Percentiles rank a stretch among this genome's conserved stretches.
Evolutionary conservation across 371 early-diverging fungal genomes (phyloP).

Genomic region (Cokeromyces recurvatus): DNA sequence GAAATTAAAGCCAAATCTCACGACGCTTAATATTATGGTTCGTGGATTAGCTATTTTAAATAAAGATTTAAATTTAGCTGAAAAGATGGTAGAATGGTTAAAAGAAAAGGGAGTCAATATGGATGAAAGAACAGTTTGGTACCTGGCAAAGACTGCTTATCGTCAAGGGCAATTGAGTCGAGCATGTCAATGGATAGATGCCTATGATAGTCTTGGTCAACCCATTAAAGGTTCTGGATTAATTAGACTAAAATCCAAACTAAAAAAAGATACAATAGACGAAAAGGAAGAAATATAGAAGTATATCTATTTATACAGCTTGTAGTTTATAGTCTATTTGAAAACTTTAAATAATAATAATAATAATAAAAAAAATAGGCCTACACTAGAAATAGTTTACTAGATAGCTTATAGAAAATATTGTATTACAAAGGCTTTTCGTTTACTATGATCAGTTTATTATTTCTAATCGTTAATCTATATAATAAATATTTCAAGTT

Average conservation of each 20-base stretch:
- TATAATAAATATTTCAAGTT: too few relatives aligned
- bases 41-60: slow-evolving; percentile 31
- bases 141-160: slow-evolving; percentile 21
- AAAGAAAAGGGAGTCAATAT: slow-evolving; percentile 9
- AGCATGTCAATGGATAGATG: slow-evolving; percentile 24
- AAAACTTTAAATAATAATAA: too few relatives aligned
- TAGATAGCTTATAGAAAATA: too few relatives aligned
- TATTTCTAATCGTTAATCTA: too few relatives aligned
- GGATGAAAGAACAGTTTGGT: slow-evolving; percentile 37
- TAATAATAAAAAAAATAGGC: too few relatives aligned
- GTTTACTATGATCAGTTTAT: too few relatives aligned
- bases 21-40: slow-evolving; percentile 39
- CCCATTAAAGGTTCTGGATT: slow-evolving; percentile 15
- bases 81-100: slow-evolving; percentile 21
- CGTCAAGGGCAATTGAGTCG: slow-evolving; percentile 7
- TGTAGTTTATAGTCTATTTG: too few relatives aligned
- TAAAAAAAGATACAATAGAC: too few relatives aligned
- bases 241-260: slow-evolving; percentile 6
- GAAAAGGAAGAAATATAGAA: too few relatives aligned
- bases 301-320: too few relatives aligned
- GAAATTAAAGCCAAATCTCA: slow-evolving; percentile 15
- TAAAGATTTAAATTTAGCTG: slow-evolving; percentile 27
- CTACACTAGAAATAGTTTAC: too few relatives aligned
- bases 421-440: too few relatives aligned
- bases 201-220: slow-evolving; percentile 16